A percentile compares a stretch with the other conserved stretches of the same genome.
phyloP scores from a whole-genome alignment of 129 eudicot genomes.

The Apium graveolens region DNA sequence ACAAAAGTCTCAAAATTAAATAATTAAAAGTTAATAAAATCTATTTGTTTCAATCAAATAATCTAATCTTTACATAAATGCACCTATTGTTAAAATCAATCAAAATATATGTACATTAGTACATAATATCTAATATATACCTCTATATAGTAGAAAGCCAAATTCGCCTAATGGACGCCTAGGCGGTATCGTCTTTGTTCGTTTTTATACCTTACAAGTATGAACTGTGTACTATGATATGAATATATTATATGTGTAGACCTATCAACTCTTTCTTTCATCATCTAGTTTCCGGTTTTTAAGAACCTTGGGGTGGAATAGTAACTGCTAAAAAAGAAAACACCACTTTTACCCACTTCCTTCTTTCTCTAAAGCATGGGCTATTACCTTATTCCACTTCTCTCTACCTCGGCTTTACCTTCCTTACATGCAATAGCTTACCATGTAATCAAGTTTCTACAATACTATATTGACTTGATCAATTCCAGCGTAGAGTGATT shows the following conservation, averaged over 20 bases:
- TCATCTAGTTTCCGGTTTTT: not conserved
- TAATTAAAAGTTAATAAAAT: no score
- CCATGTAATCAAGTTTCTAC: not conserved
- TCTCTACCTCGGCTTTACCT: not conserved
- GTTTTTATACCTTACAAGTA: no score
- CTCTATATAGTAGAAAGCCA: no score
- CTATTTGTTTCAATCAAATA: no score
- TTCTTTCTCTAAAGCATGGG: not conserved
- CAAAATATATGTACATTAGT: no score
- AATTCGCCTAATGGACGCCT: no score
- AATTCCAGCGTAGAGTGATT: not conserved
- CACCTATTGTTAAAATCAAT: no score
- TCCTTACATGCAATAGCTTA: not conserved
- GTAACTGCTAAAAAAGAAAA: not conserved
- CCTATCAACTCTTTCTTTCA: not conserved
- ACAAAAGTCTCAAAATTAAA: no score
- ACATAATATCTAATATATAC: no score
- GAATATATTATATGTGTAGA: not conserved
- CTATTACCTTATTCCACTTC: not conserved
- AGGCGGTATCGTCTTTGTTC: no score
- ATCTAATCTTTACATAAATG: no score
- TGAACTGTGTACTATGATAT: not conserved
- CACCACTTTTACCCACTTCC: not conserved
- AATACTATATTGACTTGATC: not conserved
- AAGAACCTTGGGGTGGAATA: not conserved